These are phyloP conservation scores for Aspergillus sp. DNA, from an alignment of 2,329 filamentous ascomycete genomes.

Conservation along the genomic window DNA sequence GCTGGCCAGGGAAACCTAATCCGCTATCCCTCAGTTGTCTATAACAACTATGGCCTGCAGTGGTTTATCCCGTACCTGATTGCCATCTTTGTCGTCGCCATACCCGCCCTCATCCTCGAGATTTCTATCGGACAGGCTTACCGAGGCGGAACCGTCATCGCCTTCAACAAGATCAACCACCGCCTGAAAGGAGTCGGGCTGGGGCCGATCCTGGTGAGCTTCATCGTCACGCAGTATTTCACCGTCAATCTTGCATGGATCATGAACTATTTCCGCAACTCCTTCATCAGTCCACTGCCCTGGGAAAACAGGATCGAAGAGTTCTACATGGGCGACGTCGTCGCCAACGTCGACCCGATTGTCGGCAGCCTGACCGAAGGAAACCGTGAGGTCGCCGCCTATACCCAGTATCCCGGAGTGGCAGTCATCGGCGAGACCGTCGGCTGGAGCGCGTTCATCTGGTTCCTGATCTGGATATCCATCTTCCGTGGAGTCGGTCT, in stretches of 20 bases:
- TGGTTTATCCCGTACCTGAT: slow-evolving; percentile 61
- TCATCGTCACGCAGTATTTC: slow-evolving; percentile 58
- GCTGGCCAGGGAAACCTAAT: slow-evolving; percentile 59
- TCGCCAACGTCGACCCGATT: slow-evolving; percentile 47
- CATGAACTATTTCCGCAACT: slow-evolving; percentile 58
- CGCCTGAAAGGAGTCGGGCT: slow-evolving; percentile 55
- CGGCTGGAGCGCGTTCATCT: slow-evolving; percentile 57
- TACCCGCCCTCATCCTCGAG: slow-evolving; percentile 56
- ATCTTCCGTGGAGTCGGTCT: slow-evolving; percentile 59
- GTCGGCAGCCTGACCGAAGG: slow-evolving; percentile 38
- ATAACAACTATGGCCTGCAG: slow-evolving; percentile 59
- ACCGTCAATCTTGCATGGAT: slow-evolving; percentile 58
- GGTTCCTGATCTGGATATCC: slow-evolving; percentile 59
- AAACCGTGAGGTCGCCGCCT: slow-evolving; percentile 40
- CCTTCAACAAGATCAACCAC: slow-evolving; percentile 53
- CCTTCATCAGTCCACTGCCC: slow-evolving; percentile 54
- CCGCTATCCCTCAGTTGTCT: slow-evolving; percentile 57
- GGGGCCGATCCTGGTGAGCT: slow-evolving; percentile 52
- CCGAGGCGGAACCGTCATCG: slow-evolving; percentile 54
- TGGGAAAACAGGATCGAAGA: slow-evolving; percentile 52
- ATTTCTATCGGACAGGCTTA: slow-evolving; percentile 54
- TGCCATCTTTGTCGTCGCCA: slow-evolving; percentile 55
- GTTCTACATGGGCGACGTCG: slow-evolving; percentile 52
- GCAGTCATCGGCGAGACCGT: slow-evolving; percentile 55
- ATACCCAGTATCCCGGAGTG: slow-evolving; percentile 47